Base-by-base conservation (phyloP, 441 rosid genomes). In the Syzygium syzygioides region DNA sequence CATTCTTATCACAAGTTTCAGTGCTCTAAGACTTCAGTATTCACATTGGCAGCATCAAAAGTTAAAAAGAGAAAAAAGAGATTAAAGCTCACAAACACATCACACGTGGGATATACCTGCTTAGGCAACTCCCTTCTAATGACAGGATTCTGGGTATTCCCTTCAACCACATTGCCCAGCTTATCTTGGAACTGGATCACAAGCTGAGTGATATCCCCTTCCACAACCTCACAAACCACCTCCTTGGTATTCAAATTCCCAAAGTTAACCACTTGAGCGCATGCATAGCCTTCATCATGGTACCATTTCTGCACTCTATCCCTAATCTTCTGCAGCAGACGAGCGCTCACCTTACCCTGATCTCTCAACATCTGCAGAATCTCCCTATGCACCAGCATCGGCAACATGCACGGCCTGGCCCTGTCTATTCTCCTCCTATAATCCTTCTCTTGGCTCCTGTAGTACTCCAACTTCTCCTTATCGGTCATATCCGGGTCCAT, bases 401-500 rank as follows among this genome's bases (percentile, higher is more conserved):
- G 96, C 90, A 98, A 89, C 93, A 98, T 87, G 89, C 99, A 96
- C 1, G 99, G 98, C 88, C 98, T 91, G 3, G 99, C 96, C 93
- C 91, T 94, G 15, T 94, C 95, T 17, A 98, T 98, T 89, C 99
- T 95, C 91, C 95, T 89, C 93, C 93, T 94, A 86, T 97, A 97
- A 53, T 98, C 99, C 93, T 95, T 96, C 94, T 97, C 99, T 86
- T 95, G 95, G 86, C 91, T 95, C 91, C 92, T 92, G 71, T 94
- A 96, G 86, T 94, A 97, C 94, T 98, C 99, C 62, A 96, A 64
- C 93, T 93, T 95, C 94, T 98, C 99, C 94, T 95, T 98, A 30
- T 98, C 99, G 0, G 99, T 98, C 99, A 98, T 97, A 88, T 98
- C 99, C 0, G 97, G 50, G 41, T 98, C 99, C 99, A 96, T 95